A percentile compares a stretch with the other conserved stretches of the same genome.
phyloP scores from a whole-genome alignment of 768 basidiomycete species.

The Neoboletus subvelutipes region DNA sequence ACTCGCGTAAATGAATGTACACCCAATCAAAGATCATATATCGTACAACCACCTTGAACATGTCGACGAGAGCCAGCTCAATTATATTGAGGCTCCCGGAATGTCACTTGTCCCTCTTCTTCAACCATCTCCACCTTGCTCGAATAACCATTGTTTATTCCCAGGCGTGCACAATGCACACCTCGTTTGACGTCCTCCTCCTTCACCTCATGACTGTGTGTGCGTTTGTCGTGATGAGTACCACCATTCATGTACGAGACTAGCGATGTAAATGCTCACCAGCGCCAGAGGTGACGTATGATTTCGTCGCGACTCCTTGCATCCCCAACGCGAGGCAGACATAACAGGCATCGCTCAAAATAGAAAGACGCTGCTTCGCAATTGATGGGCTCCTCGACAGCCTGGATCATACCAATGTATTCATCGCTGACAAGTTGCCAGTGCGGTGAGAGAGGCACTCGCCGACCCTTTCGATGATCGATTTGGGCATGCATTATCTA shows the following conservation, averaged over 20 bases:
- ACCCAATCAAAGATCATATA: not conserved
- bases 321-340: not conserved
- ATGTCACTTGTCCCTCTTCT: not conserved
- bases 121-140: not conserved
- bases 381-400: not conserved
- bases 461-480: not conserved
- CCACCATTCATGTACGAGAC: not conserved
- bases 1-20: not conserved
- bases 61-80: not conserved
- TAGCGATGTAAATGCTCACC: not conserved
- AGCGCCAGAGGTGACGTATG: not conserved
- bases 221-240: not conserved
- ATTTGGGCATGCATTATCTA: not conserved
- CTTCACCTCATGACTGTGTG: not conserved
- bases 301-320: not conserved
- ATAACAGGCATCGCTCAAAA: not conserved
- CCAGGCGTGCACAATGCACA: not conserved
- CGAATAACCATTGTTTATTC: not conserved
- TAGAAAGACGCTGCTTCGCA: too few species aligned
- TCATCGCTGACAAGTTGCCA: constrained; percentile 6
- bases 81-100: not conserved
- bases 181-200: not conserved
- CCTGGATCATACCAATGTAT: not conserved
- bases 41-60: not conserved
- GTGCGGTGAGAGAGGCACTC: not conserved